Percentiles rank a stretch among this genome's conserved stretches.
Conservation (phyloP, 441 rosid species). For the Corymbia citriodora region DNA sequence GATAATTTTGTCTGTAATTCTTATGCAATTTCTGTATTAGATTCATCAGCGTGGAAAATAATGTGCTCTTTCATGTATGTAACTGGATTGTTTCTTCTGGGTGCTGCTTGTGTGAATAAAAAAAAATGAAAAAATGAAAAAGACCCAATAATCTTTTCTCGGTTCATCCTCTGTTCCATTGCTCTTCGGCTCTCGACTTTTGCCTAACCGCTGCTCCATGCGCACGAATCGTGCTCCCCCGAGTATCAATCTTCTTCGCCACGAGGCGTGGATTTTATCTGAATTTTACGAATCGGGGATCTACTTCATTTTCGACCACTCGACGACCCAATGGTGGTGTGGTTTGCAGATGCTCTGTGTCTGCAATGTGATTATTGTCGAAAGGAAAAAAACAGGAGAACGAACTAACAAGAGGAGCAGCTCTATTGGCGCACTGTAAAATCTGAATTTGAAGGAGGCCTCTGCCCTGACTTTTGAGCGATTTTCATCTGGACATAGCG, state of each 20-base stretch:
- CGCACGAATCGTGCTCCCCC: background rate
- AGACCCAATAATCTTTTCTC: background rate
- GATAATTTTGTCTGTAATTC: slow-evolving; percentile 13
- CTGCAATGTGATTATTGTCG: background rate
- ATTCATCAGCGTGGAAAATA: slow-evolving; percentile 40
- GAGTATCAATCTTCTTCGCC: background rate
- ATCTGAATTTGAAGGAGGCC: background rate
- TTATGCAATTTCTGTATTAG: slow-evolving; percentile 34
- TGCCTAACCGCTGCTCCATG: background rate
- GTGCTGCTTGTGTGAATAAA: slow-evolving; percentile 49
- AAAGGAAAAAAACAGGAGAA: background rate
- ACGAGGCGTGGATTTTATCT: background rate
- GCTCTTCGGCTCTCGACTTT: background rate
- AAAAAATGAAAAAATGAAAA: slow-evolving; percentile 15
- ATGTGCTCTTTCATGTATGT: slow-evolving; percentile 34
- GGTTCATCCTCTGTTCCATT: background rate
- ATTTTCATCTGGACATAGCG: background rate
- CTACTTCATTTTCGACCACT: background rate
- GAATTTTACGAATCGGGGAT: background rate
- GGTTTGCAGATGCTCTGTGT: background rate
- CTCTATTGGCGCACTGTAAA: background rate
- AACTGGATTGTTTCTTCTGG: slow-evolving; percentile 37
- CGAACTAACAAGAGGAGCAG: background rate
- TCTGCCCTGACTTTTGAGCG: background rate
- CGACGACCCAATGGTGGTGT: background rate